Evolutionary conservation across 805 yeast species (phyloP), one percentile per base, ranked within the genome.

Genomic region (Lipomyces yamadae): DNA sequence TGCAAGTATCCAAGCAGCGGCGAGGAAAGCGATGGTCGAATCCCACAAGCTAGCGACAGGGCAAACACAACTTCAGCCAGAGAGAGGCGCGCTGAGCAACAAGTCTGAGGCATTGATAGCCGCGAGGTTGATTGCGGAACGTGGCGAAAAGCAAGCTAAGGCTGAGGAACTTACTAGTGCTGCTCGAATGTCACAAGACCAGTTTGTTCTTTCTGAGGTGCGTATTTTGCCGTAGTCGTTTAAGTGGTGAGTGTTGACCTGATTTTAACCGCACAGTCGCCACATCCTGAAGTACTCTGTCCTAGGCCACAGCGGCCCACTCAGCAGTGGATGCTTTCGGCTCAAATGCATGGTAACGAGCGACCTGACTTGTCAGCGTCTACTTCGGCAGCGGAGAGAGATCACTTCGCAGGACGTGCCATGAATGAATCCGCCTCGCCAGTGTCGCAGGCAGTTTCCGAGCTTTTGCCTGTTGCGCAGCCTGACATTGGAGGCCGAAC

Each of bases 251-350:
- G 39, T 37, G 2, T 37, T 37, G 39, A 37, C 7, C 39, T 37
- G 15, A 37, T 13, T 4, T 10, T 24, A 24, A 37, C 13, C 15
- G 13, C 15, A 0, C 4, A 37, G 48, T 15, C 24, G 3, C 15
- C 18, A 15, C 48, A 15, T 15, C 2, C 15, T 6, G 60, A 29
- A 30, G 59, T 61, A 6, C 34, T 55, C n/a, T 61, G 59, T 7
- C 64, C 64, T 18, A 55, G 33, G 42, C 64, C 64, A 8, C 59
- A 42, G 45, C 39, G 60, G 35, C 64, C 39, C 18, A 32, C 53
- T 8, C 42, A 45, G 18, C 55, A 45, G 35, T 37, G 48, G 18
- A 24, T 33, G 8, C 55, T 61, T 54, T 58, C 48, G n/a, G 8
- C 48, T 42, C 18, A 42, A 42, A 11, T 7, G 18, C 7, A n/a